Conservation (phyloP, 2,329 filamentous ascomycete genomes). For the Endothia cerciana region DNA sequence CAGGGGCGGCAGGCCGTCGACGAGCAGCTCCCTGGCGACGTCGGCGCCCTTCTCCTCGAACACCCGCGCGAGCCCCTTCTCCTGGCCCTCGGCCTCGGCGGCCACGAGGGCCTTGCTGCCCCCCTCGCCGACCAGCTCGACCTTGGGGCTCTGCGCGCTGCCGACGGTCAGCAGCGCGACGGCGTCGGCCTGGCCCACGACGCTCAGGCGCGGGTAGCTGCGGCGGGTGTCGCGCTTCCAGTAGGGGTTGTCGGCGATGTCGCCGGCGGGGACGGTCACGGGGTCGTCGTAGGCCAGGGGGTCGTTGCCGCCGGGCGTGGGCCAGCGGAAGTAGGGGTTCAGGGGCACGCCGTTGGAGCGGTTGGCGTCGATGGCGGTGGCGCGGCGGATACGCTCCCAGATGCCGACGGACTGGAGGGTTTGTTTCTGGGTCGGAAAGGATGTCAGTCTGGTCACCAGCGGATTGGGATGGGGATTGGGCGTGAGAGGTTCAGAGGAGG, state of each 20-base stretch:
- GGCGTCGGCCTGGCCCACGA: conserved; percentile 81
- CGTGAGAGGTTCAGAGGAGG: conserved; percentile 25
- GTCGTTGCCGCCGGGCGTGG: conserved; percentile 74
- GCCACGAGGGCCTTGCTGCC: conserved; percentile 70
- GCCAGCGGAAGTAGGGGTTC: conserved; percentile 90
- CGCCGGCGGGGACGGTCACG: conserved; percentile 80
- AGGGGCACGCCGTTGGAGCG: conserved; percentile 91
- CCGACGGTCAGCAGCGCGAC: conserved; percentile 85
- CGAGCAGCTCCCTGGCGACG: conserved; percentile 63
- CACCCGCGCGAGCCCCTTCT: conserved; percentile 71
- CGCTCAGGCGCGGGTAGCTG: conserved; percentile 78
- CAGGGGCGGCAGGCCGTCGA: conserved; percentile 82
- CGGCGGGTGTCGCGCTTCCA: conserved; percentile 93
- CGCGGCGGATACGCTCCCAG: conserved; percentile 81
- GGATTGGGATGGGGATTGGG: conserved; percentile 14
- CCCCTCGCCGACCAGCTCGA: conserved; percentile 72
- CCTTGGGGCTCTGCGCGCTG: conserved; percentile 78
- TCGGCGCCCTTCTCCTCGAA: conserved; percentile 66
- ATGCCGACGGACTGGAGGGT: conserved; percentile 87
- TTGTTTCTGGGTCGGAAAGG: conserved; percentile 73
- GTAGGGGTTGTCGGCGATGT: conserved; percentile 90
- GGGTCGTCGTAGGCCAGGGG: conserved; percentile 78
- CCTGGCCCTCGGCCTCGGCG: conserved; percentile 74
- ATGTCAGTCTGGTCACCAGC: conserved; percentile 28
- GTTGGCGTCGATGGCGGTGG: conserved; percentile 80